phyloP scores from a whole-genome alignment of 2,329 filamentous ascomycete species.

The Sporothrix dimorphospora region DNA sequence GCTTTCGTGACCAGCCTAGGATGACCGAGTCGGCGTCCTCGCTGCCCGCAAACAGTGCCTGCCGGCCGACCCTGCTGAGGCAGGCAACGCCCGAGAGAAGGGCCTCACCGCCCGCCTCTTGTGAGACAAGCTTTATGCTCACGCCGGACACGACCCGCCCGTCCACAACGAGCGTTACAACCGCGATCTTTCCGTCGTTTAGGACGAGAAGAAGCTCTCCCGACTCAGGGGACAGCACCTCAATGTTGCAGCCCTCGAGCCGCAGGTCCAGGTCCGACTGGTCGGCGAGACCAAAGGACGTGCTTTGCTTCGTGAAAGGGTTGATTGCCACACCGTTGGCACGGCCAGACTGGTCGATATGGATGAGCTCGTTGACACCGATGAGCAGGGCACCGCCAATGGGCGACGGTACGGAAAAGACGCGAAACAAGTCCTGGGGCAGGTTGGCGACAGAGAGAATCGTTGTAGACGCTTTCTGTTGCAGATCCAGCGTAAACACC shows the following conservation, averaged over 20 bases:
- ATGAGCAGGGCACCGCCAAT: constrained; percentile 87
- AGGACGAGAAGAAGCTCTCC: constrained; percentile 86
- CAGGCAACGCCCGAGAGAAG: constrained; percentile 69
- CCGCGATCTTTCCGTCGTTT: constrained; percentile 71
- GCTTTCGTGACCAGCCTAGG: constrained; percentile 75
- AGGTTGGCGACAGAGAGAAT: constrained; percentile 84
- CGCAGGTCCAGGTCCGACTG: constrained; percentile 79
- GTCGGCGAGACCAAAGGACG: constrained; percentile 82
- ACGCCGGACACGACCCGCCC: constrained; percentile 90
- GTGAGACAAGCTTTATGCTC: constrained; percentile 66
- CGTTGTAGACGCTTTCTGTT: constrained; percentile 89
- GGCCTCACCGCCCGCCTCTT: constrained; percentile 64
- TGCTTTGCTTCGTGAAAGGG: constrained; percentile 79
- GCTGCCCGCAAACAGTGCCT: constrained; percentile 80
- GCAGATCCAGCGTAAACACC: constrained; percentile 92
- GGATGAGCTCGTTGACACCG: constrained; percentile 87
- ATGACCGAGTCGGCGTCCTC: constrained; percentile 81
- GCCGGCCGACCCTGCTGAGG: constrained; percentile 67
- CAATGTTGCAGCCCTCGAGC: constrained; percentile 79
- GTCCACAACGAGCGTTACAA: constrained; percentile 83
- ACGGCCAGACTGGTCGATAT: constrained; percentile 94
- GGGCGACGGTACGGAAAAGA: constrained; percentile 80
- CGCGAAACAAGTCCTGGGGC: constrained; percentile 82
- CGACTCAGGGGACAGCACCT: constrained; percentile 73
- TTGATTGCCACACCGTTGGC: constrained; percentile 92